Evolutionary conservation across 179 eudicot genomes (phyloP).

Genomic region (Carnegiea gigantea): DNA sequence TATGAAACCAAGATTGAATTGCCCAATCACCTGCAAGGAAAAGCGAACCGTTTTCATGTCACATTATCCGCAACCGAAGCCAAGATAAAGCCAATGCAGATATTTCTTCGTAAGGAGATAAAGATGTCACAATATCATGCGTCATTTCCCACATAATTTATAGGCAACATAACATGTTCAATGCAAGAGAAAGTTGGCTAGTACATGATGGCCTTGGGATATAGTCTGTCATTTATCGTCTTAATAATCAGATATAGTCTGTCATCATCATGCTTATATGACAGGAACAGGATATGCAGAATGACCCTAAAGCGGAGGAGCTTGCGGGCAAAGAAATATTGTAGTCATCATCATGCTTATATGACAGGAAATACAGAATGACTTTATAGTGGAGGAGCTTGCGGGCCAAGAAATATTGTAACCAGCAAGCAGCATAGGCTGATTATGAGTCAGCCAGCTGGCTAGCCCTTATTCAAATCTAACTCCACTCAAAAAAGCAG

Average conservation of each 20-base stretch:
- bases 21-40: slow-evolving; percentile 72
- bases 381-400: no score
- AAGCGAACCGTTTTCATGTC: not conserved
- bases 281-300: not conserved
- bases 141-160: not conserved
- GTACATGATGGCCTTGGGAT: not conserved
- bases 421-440: not conserved
- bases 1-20: slow-evolving; percentile 95
- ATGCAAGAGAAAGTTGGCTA: not conserved
- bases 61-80: slow-evolving; percentile 8
- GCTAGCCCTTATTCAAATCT: slow-evolving; percentile 8
- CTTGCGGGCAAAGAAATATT: not conserved
- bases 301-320: no score
- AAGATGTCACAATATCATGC: not conserved
- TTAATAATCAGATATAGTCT: no score
- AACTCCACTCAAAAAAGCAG: slow-evolving; percentile 3
- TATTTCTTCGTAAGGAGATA: not conserved
- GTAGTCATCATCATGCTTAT: not conserved
- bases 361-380: not conserved
- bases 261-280: not conserved
- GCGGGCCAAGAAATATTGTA: not conserved
- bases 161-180: not conserved
- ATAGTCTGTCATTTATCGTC: no score
- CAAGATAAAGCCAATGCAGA: slow-evolving; percentile 1
- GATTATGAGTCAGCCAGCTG: not conserved